Base-by-base conservation (phyloP, 352 stramenopile species). In the Vaucheria bursata region DNA sequence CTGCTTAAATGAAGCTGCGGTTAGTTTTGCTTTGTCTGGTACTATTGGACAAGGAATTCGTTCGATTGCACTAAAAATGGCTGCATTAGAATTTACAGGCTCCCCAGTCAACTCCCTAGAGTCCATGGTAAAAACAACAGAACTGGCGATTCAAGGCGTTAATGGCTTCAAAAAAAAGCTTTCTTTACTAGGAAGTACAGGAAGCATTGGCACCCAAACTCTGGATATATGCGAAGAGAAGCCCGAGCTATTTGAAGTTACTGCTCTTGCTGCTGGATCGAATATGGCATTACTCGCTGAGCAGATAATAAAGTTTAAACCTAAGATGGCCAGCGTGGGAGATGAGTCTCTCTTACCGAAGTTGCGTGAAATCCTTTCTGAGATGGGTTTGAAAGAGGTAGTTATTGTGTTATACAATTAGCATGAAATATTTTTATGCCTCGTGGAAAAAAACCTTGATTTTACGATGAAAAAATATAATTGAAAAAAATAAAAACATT, bases 191-290 rank as follows among this genome's bases (percentile, higher is more conserved):
- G 32, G 18, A n/a, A 71, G 38, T 5, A 91, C 89, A 18, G 89
- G 89, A 52, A 88, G 79, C 32, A 94, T 94, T 70, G 89, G 89
- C 45, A 94, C 89, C 29, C 89, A 94, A 80, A 94, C 89, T 0
- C 82, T 94, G 1, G 89, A 94, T n/a, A 93, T 94, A 76, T 87
- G 89, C 31, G 79, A 88, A 75, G 89, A 88, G n/a, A 89, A 87
- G 73, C 88, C 88, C 5, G 87, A 93, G 29, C 88, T 90, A 71
- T 94, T 93, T 80, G 85, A 88, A 25, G 86, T 92, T 1, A 86
- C 91, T 64, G 87, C 87, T n/a, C 79, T 94, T 8, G 87, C 80
- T 38, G 89, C 89, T 31, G 89, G 89, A 77, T 87, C 69, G 39
- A 94, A 94, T 79, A 79, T 87, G 5, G 68, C 90, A 38, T 77